A percentile compares a stretch with the other conserved stretches of the same genome.
phyloP scores from a whole-genome alignment of 108 stramenopile genomes.

The Aurantiochytrium sp. region DNA sequence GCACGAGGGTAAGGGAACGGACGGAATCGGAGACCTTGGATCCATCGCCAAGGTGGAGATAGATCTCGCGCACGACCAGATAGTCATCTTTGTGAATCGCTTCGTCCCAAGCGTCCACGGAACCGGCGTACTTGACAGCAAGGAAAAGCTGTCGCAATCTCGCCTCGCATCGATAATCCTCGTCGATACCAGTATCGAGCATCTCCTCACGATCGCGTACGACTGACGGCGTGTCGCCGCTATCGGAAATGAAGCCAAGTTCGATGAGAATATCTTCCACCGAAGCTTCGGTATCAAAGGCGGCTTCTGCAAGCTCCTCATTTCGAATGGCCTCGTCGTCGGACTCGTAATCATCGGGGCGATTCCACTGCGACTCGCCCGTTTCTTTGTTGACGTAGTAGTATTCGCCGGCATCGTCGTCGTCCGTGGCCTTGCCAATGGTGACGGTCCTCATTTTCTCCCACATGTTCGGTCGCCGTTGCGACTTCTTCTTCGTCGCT shows the following conservation, averaged over 20 bases:
- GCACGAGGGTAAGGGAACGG: background rate
- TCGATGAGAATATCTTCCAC: background rate
- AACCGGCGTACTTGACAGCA: background rate
- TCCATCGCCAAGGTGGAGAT: background rate
- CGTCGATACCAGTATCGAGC: background rate
- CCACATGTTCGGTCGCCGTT: background rate
- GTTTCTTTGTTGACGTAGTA: background rate
- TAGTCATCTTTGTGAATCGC: background rate
- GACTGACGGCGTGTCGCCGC: background rate
- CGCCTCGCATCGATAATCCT: background rate
- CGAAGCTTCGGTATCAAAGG: background rate
- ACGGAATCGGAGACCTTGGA: background rate
- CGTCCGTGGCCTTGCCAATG: background rate
- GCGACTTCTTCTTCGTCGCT: background rate
- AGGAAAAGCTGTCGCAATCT: background rate
- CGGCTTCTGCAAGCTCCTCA: background rate
- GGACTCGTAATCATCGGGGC: background rate
- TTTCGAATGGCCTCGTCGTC: background rate
- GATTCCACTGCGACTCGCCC: constrained; percentile 14
- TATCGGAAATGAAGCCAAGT: background rate
- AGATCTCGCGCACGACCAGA: background rate
- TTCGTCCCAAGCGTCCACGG: background rate
- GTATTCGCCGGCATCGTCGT: background rate
- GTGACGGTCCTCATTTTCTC: background rate
- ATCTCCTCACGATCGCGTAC: background rate